Base-by-base conservation (phyloP, 345 rosid species). In the Abelmoschus esculentus region DNA sequence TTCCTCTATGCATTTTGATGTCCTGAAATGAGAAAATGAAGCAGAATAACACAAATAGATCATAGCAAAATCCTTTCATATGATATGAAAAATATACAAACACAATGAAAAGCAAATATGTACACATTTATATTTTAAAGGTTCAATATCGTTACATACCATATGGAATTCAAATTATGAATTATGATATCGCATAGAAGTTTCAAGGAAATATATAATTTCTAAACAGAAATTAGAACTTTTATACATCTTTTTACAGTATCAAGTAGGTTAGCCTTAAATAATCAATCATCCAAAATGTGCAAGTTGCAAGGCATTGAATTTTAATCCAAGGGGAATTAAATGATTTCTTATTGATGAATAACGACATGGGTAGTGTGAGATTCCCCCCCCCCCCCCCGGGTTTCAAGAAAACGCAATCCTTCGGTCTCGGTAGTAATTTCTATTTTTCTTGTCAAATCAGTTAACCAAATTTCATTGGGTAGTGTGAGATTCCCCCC, bases 1-100 rank as follows among this genome's bases (percentile, higher is more conserved):
- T 95, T 76, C 99, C 99, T 73, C 99, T 83, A 0, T 2, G 44
- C 89, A 88, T 81, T 22, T 85, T 90, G 6, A 71, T 12, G 76
- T 95, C 99, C 99, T 95, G 80, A 47, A 82, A 70, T 44, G 74
- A 71, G 31, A 66, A 72, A 69, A 12, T 3, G 44, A 38, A 38
- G 42, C 22, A 19, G 5, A 32, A 57, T 26, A 57, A 28, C 2
- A 28, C 61, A 26, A 44, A 6, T 34, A 31, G 36, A 66, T 17
- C 34, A 42, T 50, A 34, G 34, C 6, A 47, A 71, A 46, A 62
- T n/a, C 38, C 28, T 10, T 14, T 29, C 19, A 26, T 40, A 42
- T 34, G 44, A 9, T 10, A 12, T 40, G 19, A 57, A 57, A 58
- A 58, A 19, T 19, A 13, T 8, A 44, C 12, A 69, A 55, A 38